A percentile compares a stretch with the other conserved stretches of the same genome.
Evolutionary conservation across 192 early-diverging fungal species (phyloP).

Genomic region (Oehlia diaphana): DNA sequence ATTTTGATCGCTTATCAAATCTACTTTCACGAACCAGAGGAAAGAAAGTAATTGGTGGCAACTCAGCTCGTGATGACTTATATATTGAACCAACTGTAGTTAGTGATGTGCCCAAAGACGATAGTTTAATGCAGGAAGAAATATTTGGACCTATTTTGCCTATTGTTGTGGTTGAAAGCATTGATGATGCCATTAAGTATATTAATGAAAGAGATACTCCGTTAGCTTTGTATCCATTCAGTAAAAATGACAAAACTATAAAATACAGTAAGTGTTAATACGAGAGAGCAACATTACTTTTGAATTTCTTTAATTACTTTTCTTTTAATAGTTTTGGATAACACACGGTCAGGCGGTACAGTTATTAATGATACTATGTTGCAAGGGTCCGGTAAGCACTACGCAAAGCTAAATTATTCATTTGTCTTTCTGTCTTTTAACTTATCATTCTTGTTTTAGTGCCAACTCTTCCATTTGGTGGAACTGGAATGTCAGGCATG

Average conservation of each 20-base stretch:
- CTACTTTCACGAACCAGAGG: conserved; percentile 56
- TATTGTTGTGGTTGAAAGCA: conserved; percentile 63
- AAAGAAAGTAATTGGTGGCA: conserved; percentile 61
- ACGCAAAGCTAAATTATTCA: neutral
- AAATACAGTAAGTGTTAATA: conserved; percentile 45
- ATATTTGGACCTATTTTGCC: conserved; percentile 93
- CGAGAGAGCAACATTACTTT: neutral
- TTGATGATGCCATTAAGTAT: conserved; percentile 63
- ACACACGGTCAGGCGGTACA: conserved; percentile 75
- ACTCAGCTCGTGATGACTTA: conserved; percentile 54
- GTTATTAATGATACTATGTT: conserved; percentile 81
- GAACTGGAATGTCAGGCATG: conserved; percentile 81
- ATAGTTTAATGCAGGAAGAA: conserved; percentile 77
- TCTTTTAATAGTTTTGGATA: conserved; percentile 49
- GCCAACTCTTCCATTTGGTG: conserved; percentile 80
- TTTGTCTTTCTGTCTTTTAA: neutral
- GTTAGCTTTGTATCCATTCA: conserved; percentile 79
- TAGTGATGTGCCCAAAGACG: conserved; percentile 62
- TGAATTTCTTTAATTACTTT: neutral
- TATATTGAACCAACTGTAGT: conserved; percentile 86
- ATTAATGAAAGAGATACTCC: conserved; percentile 71
- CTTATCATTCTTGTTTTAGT: conserved; percentile 29
- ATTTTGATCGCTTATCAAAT: conserved; percentile 60
- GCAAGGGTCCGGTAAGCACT: conserved; percentile 56
- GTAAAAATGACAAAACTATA: conserved; percentile 45